These are phyloP conservation scores for Pythium angustatum DNA, from an alignment of 352 stramenopile genomes.

Conservation along the genomic window DNA sequence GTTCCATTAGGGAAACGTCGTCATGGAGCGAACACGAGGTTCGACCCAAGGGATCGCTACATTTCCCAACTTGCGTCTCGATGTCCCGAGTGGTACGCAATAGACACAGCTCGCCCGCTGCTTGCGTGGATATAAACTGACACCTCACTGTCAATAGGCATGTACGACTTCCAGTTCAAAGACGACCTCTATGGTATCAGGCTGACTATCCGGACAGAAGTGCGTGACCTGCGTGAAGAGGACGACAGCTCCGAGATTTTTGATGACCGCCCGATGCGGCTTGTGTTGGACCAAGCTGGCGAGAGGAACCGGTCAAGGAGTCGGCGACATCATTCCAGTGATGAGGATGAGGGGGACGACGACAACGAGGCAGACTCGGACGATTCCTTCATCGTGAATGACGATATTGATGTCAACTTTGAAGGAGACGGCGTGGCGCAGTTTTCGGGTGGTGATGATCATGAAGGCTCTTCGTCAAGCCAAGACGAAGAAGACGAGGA, in stretches of 20 bases:
- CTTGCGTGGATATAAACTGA: slow-evolving; percentile 4
- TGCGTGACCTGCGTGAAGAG: slow-evolving; percentile 50
- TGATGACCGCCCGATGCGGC: not conserved
- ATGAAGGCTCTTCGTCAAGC: slow-evolving; percentile 20
- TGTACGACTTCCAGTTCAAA: slow-evolving; percentile 70
- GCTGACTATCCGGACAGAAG: slow-evolving; percentile 50
- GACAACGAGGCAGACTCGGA: slow-evolving; percentile 46
- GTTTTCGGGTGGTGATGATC: slow-evolving; percentile 17
- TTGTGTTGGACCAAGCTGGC: slow-evolving; percentile 20
- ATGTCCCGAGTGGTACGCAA: slow-evolving; percentile 59
- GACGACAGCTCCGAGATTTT: slow-evolving; percentile 27
- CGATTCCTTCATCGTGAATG: slow-evolving; percentile 69
- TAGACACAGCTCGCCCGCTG: not conserved
- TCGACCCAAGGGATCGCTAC: slow-evolving; percentile 49
- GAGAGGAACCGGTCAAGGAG: slow-evolving; percentile 26
- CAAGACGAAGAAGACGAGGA: slow-evolving; percentile 35
- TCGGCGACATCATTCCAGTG: slow-evolving; percentile 14
- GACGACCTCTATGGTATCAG: slow-evolving; percentile 63
- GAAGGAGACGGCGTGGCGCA: slow-evolving; percentile 32
- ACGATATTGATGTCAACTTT: slow-evolving; percentile 38
- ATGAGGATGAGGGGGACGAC: slow-evolving; percentile 43
- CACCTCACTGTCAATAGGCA: slow-evolving; percentile 33
- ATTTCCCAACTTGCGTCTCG: slow-evolving; percentile 61
- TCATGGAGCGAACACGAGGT: slow-evolving; percentile 57
- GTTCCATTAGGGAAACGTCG: slow-evolving; percentile 43